phyloP scores from a whole-genome alignment of 768 basidiomycete species.

The Pulveroboletus sp. region DNA sequence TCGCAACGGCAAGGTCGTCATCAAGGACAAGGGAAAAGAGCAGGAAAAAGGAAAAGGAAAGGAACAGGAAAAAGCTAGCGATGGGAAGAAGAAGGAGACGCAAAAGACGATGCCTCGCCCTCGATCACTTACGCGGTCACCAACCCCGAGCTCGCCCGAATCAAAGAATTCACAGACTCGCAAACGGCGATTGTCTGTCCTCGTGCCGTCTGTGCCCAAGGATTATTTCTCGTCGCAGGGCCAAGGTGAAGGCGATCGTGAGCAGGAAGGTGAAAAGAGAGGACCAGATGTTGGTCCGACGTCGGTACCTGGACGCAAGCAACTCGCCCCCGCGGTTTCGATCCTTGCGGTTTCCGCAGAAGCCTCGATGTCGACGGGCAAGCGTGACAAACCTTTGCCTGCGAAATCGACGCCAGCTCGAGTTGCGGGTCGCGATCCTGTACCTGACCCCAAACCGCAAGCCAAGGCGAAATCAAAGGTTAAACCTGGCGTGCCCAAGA shows the following conservation, averaged over 20 bases:
- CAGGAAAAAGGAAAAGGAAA: background rate
- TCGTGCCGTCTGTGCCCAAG: slow-evolving; percentile 25
- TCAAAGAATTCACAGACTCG: slow-evolving; percentile 1
- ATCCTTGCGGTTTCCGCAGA: slow-evolving; percentile 23
- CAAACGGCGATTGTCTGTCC: slow-evolving; percentile 27
- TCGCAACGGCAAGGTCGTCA: background rate
- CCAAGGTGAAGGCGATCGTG: background rate
- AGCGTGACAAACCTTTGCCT: slow-evolving; percentile 16
- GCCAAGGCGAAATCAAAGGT: slow-evolving; percentile 1
- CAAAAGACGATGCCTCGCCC: background rate
- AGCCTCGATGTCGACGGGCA: slow-evolving; percentile 15
- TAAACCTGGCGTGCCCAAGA: background rate
- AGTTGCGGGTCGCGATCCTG: background rate
- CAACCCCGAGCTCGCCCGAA: slow-evolving; percentile 4
- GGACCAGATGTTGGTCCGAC: background rate
- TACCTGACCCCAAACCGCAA: background rate
- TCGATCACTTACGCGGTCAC: slow-evolving; percentile 10
- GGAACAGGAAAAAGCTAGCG: background rate
- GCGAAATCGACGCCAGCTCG: slow-evolving; percentile 4
- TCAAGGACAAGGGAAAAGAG: slow-evolving; percentile 2
- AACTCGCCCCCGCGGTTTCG: slow-evolving; percentile 18
- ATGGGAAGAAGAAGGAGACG: background rate
- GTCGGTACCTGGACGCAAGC: background rate
- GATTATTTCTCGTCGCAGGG: slow-evolving; percentile 26
- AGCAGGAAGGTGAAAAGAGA: background rate